Evolutionary conservation across 208 protist genomes (phyloP).

Genomic region (Spongospora subterranea): DNA sequence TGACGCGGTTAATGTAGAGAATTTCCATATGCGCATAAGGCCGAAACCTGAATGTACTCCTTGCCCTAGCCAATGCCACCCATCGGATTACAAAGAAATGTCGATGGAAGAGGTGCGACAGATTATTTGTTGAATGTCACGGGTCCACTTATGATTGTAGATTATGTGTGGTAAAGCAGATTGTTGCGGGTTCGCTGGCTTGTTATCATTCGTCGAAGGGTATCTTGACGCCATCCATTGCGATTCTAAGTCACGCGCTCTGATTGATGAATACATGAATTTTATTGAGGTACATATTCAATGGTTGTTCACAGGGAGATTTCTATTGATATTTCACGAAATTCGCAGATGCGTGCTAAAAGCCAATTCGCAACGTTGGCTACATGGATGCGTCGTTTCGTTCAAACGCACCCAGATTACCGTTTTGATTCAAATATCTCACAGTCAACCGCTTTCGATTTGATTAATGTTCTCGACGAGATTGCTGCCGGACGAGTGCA

Average conservation of each 20-base stretch:
- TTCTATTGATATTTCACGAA: slow-evolving; percentile 91
- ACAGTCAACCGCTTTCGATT: slow-evolving; percentile 54
- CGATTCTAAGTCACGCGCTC: slow-evolving; percentile 64
- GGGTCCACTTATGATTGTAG: neutral
- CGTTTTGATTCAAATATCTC: slow-evolving; percentile 62
- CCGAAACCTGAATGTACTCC: neutral
- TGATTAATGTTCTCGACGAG: slow-evolving; percentile 48
- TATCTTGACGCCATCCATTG: slow-evolving; percentile 84
- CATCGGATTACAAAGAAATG: slow-evolving; percentile 79
- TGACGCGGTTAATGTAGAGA: slow-evolving; percentile 82
- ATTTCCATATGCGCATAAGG: slow-evolving; percentile 76
- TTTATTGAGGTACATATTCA: slow-evolving; percentile 55
- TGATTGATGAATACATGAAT: slow-evolving; percentile 62
- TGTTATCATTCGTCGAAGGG: slow-evolving; percentile 86
- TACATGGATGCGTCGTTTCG: slow-evolving; percentile 59
- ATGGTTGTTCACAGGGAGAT: slow-evolving; percentile 70
- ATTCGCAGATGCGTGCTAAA: slow-evolving; percentile 85
- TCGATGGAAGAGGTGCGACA: slow-evolving; percentile 92
- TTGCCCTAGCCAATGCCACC: neutral
- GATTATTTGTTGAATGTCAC: neutral
- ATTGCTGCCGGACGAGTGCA: neutral
- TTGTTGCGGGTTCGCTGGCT: slow-evolving; percentile 82
- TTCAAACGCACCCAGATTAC: slow-evolving; percentile 63
- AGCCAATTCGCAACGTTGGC: slow-evolving; percentile 90
- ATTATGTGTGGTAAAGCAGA: slow-evolving; percentile 80